Percentiles rank a stretch among this genome's conserved stretches.
Evolutionary conservation across 371 early-diverging fungal species (phyloP).

Genomic region (Dichotomocladium elegans): DNA sequence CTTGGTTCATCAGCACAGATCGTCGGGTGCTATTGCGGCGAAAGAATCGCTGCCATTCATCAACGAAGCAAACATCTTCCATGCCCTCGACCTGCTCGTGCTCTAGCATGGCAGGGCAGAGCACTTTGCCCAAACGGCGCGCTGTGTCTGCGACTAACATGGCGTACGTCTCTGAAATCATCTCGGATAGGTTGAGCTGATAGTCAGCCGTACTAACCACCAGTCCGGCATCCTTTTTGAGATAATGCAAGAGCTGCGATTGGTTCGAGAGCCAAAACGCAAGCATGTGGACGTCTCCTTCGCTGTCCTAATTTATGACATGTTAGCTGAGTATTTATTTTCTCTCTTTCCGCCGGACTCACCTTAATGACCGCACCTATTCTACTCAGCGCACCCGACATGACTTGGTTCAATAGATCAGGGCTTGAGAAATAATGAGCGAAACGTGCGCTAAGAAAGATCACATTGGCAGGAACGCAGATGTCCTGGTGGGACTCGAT

Average conservation of each 20-base stretch:
- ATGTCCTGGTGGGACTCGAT: conserved; percentile 44
- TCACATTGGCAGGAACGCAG: conserved; percentile 79
- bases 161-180: conserved; percentile 67
- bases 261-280: conserved; percentile 81
- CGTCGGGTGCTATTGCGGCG: conserved; percentile 27
- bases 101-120: conserved; percentile 68
- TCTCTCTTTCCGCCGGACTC: not conserved
- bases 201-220: conserved; percentile 54
- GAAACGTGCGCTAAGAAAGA: conserved; percentile 85
- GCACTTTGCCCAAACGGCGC: conserved; percentile 48
- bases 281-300: conserved; percentile 25
- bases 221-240: conserved; percentile 76
- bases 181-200: conserved; percentile 64
- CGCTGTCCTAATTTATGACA: conserved; percentile 13
- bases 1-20: conserved; percentile 6
- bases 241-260: conserved; percentile 70
- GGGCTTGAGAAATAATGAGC: conserved; percentile 73
- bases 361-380: not conserved
- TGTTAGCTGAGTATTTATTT: not conserved
- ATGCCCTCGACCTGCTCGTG: conserved; percentile 67
- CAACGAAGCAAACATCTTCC: conserved; percentile 61
- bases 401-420: conserved; percentile 67
- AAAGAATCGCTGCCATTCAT: conserved; percentile 55
- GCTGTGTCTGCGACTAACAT: conserved; percentile 56
- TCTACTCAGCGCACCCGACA: conserved; percentile 33